Conservation (phyloP, 345 rosid genomes). For the Hypericum perforatum region DNA sequence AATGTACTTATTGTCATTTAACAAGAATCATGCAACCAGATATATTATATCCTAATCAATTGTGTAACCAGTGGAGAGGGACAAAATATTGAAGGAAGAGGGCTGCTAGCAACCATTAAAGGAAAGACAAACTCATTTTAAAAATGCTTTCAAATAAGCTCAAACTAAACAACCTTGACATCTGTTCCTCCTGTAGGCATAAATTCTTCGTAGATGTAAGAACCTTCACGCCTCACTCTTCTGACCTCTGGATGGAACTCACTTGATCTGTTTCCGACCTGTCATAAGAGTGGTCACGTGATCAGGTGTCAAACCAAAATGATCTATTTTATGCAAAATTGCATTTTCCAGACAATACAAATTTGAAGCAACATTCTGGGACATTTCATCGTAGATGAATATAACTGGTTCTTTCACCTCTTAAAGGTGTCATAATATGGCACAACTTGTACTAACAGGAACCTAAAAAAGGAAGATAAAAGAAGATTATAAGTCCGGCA, state of each 20-base stretch:
- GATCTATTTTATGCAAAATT: background rate
- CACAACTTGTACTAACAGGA: too few relatives aligned
- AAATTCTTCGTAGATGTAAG: slow-evolving; percentile 97
- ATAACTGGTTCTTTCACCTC: too few relatives aligned
- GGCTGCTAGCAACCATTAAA: background rate
- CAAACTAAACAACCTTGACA: slow-evolving; percentile 65
- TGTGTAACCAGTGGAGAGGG: background rate
- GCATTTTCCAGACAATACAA: too few relatives aligned
- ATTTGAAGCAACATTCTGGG: too few relatives aligned
- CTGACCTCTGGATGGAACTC: slow-evolving; percentile 97
- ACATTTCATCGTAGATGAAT: too few relatives aligned
- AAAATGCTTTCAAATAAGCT: background rate
- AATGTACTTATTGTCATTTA: too few relatives aligned
- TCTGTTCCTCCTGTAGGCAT: slow-evolving; percentile 99
- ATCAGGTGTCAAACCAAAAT: background rate
- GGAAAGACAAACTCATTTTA: background rate
- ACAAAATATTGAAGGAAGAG: background rate
- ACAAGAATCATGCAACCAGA: too few relatives aligned
- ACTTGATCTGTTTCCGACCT: slow-evolving; percentile 97
- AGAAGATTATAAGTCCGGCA: too few relatives aligned
- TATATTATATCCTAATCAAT: too few relatives aligned
- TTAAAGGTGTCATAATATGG: too few relatives aligned
- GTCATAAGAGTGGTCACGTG: slow-evolving; percentile 8
- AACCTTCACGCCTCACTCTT: slow-evolving; percentile 97
- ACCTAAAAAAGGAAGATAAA: too few relatives aligned